These are phyloP conservation scores for Serendipita sp. DNA, from an alignment of 1,284 basidiomycete genomes.

Conservation along the genomic window DNA sequence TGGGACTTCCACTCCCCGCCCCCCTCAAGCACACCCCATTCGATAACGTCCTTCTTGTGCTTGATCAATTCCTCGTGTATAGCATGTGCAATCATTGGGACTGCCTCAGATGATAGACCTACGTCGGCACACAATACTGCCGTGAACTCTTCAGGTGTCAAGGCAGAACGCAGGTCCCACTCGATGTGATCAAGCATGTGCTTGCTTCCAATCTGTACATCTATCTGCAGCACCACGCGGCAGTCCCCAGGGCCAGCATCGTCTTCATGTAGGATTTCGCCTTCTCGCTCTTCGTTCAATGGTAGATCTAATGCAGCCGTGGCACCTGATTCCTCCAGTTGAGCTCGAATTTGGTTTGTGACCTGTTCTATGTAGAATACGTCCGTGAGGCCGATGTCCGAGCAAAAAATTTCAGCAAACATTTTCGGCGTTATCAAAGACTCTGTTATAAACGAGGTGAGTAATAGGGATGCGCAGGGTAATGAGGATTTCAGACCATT, in stretches of 20 bases:
- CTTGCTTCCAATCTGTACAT: conserved; percentile 89
- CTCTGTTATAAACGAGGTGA: conserved; percentile 21
- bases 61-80: conserved; percentile 89
- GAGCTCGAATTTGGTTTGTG: conserved; percentile 74
- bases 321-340: conserved; percentile 77
- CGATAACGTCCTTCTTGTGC: conserved; percentile 88
- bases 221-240: conserved; percentile 70
- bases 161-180: conserved; percentile 88
- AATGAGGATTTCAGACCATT: conserved; percentile 35
- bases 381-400: conserved; percentile 67
- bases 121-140: conserved; percentile 71
- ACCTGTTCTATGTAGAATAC: conserved; percentile 61
- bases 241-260: conserved; percentile 65
- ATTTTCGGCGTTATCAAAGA: conserved; percentile 62
- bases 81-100: conserved; percentile 81
- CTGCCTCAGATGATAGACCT: conserved; percentile 76
- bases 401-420: conserved; percentile 78
- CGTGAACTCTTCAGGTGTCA: conserved; percentile 84
- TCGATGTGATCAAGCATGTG: conserved; percentile 92
- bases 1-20: conserved; percentile 37
- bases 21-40: conserved; percentile 73
- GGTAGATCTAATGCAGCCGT: conserved; percentile 50
- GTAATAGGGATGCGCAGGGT: not conserved
- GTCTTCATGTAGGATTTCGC: conserved; percentile 20
- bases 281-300: conserved; percentile 14